These are phyloP conservation scores for Fusarium drepaniforme DNA, from an alignment of 2,329 filamentous ascomycete species.

Conservation along the genomic window DNA sequence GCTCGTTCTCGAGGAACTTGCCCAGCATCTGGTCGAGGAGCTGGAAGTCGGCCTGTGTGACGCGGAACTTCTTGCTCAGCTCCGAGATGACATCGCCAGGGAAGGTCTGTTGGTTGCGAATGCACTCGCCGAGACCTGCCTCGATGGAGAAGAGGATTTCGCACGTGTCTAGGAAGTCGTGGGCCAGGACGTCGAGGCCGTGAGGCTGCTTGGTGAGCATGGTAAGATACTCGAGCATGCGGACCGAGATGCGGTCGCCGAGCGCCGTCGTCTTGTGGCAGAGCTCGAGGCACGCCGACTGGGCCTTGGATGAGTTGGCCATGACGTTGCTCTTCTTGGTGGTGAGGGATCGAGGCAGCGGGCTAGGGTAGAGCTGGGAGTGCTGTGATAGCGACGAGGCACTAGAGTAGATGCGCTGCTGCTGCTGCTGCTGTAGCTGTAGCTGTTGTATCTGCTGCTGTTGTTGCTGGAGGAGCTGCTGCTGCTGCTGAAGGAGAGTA, in stretches of 20 bases:
- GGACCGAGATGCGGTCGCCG: constrained; percentile 73
- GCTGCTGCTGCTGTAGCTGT: background rate
- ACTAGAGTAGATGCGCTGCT: constrained; percentile 1
- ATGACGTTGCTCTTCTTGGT: constrained; percentile 41
- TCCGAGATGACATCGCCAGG: constrained; percentile 72
- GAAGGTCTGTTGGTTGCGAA: constrained; percentile 63
- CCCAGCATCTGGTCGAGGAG: constrained; percentile 72
- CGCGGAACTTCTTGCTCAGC: constrained; percentile 72
- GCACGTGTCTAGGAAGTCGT: constrained; percentile 76
- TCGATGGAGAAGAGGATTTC: constrained; percentile 77
- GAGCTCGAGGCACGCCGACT: constrained; percentile 53
- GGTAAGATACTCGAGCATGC: constrained; percentile 73
- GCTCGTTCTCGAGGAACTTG: constrained; percentile 72
- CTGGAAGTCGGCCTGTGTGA: constrained; percentile 71
- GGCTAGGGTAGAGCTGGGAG: constrained; percentile 1
- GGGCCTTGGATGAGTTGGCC: constrained; percentile 44
- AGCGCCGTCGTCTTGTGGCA: constrained; percentile 70
- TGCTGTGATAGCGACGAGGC: background rate
- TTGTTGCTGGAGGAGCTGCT: background rate
- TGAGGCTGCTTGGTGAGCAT: constrained; percentile 65
- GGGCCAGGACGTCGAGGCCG: constrained; percentile 70
- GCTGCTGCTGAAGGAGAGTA: constrained; percentile 6
- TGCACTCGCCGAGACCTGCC: constrained; percentile 69
- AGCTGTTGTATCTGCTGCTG: background rate
- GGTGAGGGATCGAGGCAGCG: constrained; percentile 30